Conservation (phyloP, 257 asterid genomes). For the Jacaranda copaia region DNA sequence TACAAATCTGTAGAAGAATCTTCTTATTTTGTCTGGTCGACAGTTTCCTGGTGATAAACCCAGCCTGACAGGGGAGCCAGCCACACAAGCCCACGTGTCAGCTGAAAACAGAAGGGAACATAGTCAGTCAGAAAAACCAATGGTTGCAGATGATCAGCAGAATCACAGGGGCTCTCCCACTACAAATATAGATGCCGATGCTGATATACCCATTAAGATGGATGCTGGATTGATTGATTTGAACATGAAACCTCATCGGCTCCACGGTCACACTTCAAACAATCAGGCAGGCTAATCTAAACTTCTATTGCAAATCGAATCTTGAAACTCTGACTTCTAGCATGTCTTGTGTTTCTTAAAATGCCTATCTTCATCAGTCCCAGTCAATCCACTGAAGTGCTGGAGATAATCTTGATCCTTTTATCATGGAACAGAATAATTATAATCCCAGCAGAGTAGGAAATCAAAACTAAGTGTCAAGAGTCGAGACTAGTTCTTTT, state of each 20-base stretch:
- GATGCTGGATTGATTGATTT: slow-evolving; percentile 37
- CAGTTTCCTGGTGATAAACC: slow-evolving; percentile 51
- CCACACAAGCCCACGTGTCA: slow-evolving; percentile 8
- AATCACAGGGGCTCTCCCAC: neutral
- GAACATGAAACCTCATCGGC: slow-evolving; percentile 47
- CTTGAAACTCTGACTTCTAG: neutral
- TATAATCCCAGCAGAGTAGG: neutral
- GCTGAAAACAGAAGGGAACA: slow-evolving; percentile 36
- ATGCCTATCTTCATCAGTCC: too few species aligned
- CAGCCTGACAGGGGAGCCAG: slow-evolving; percentile 27
- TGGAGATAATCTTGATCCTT: too few species aligned
- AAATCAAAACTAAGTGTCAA: too few species aligned
- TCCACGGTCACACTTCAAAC: slow-evolving; percentile 38
- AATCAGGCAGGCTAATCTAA: slow-evolving; percentile 35
- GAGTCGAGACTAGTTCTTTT: too few species aligned
- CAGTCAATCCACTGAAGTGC: too few species aligned
- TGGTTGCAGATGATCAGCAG: slow-evolving; percentile 34
- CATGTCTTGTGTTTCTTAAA: neutral
- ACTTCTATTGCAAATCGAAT: slow-evolving; percentile 3
- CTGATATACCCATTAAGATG: slow-evolving; percentile 29
- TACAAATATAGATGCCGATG: slow-evolving; percentile 16
- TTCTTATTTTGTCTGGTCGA: slow-evolving; percentile 10
- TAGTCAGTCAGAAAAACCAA: slow-evolving; percentile 22
- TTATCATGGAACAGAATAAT: too few species aligned
- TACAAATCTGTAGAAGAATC: neutral